phyloP scores from a whole-genome alignment of 306 rosid species.

The Prunus salicina region DNA sequence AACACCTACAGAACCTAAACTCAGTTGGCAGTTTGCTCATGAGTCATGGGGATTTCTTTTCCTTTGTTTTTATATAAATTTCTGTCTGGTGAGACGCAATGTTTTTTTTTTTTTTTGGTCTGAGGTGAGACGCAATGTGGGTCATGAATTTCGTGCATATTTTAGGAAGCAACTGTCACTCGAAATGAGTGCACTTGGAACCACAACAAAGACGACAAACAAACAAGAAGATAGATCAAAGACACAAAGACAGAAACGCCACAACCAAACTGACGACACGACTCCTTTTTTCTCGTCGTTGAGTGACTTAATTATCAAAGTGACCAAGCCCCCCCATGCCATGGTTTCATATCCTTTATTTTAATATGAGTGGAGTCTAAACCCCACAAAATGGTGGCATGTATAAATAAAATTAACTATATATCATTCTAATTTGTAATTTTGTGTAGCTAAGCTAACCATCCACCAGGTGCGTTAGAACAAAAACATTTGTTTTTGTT shows the following conservation, averaged over 20 bases:
- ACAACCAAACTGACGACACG: background rate
- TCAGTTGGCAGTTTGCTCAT: background rate
- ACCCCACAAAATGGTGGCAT: background rate
- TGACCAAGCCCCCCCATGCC: background rate
- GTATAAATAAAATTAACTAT: background rate
- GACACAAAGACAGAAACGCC: background rate
- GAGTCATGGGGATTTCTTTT: background rate
- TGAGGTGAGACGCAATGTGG: background rate
- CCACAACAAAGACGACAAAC: background rate
- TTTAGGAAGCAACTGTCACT: background rate
- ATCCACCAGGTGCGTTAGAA: background rate
- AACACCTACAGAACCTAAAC: background rate
- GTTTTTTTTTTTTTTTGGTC: no score
- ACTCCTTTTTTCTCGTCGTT: conserved; percentile 11
- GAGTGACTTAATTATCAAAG: background rate
- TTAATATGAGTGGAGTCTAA: background rate
- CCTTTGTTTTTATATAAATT: background rate
- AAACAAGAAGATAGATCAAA: background rate
- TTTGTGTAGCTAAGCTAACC: background rate
- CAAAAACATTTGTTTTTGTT: no score
- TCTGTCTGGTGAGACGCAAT: background rate
- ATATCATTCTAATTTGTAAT: background rate
- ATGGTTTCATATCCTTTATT: background rate
- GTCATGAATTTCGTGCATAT: background rate
- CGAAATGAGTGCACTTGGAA: background rate